Evolutionary conservation across 192 early-diverging fungal species (phyloP).

Genomic region (Podila clonocystis): DNA sequence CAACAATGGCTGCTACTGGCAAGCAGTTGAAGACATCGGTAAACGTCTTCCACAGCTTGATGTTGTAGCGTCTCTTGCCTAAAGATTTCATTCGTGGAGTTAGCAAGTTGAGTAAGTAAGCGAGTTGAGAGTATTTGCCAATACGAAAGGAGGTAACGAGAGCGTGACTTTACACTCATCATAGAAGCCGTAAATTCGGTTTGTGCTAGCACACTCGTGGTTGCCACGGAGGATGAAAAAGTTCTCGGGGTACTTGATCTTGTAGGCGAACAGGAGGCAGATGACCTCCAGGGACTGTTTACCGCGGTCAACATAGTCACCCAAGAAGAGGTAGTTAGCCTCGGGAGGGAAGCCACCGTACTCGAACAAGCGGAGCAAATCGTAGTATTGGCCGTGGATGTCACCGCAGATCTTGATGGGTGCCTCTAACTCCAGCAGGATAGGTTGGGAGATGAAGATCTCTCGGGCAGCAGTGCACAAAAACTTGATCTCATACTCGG

Average conservation of each 20-base stretch:
- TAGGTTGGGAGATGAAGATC: constrained; percentile 93
- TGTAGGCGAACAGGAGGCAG: constrained; percentile 96
- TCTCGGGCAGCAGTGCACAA: constrained; percentile 94
- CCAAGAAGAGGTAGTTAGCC: constrained; percentile 97
- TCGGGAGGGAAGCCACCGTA: constrained; percentile 98
- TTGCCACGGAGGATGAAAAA: constrained; percentile 99
- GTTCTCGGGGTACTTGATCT: constrained; percentile 99
- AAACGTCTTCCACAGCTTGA: constrained; percentile 99
- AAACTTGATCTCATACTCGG: constrained; percentile 93
- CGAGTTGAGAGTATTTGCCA: neutral
- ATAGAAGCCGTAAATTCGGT: constrained; percentile 99
- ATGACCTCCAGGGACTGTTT: constrained; percentile 99
- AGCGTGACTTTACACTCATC: constrained; percentile 83
- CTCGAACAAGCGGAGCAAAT: constrained; percentile 95
- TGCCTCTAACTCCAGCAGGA: constrained; percentile 92
- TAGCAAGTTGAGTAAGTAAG: neutral
- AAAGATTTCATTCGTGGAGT: neutral
- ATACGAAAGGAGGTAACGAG: constrained; percentile 3
- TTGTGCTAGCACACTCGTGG: constrained; percentile 97
- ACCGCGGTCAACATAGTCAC: constrained; percentile 98
- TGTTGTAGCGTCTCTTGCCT: constrained; percentile 98
- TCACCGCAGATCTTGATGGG: constrained; percentile 96
- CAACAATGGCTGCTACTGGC: constrained; percentile 97
- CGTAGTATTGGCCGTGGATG: constrained; percentile 98
- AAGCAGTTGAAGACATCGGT: constrained; percentile 99